Base-by-base conservation (phyloP, 2,329 filamentous ascomycete genomes). In the Colletotrichum filicis region DNA sequence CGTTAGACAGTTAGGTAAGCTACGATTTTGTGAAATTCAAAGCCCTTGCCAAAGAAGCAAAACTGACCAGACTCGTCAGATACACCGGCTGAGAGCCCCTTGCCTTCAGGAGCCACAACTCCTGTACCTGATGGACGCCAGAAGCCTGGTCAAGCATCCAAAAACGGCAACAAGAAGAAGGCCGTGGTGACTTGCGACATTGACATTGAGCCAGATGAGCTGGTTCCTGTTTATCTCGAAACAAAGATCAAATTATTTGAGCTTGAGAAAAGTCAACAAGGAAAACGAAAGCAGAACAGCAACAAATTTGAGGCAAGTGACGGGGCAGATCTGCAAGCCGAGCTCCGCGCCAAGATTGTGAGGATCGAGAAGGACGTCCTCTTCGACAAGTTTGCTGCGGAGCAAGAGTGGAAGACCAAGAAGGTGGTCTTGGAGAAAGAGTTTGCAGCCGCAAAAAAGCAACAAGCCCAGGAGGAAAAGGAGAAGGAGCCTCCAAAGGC, bases 331-430 rank as follows among this genome's bases (percentile, higher is more conserved):
- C 88, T 90, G 74, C 85, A 91, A 56, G 88, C 88, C 11, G 94
- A 92, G 76, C 82, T 97, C 2, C 87, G 92, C 53, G 91, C 92
- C 19, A 97, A 95, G 79, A 84, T 98, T 52, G 88, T 91, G 49
- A 90, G 89, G 74, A 94, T 98, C 55, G 93, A 97, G 78, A 92
- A 90, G 30, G 94, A 96, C 79, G 86, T 95, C 19, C 83, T 96
- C 3, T 95, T 95, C 77, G 93, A 96, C 79, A 88, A 87, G 70
- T 85, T 87, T 58, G 81, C 89, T 42, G 93, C 92, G 5, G 90
- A 94, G 68, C 85, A 89, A 72, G 84, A 89, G 76, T 95, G 93
- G 94, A 89, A 87, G 73, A 80, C 84, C 6, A 88, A 88, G 73
- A 87, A 86, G 52, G 86, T 91, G 42, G 83, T 87, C 26, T 79